These are phyloP conservation scores for Vitis rupestris DNA, from an alignment of 164 flowering plant species.

Conservation along the genomic window DNA sequence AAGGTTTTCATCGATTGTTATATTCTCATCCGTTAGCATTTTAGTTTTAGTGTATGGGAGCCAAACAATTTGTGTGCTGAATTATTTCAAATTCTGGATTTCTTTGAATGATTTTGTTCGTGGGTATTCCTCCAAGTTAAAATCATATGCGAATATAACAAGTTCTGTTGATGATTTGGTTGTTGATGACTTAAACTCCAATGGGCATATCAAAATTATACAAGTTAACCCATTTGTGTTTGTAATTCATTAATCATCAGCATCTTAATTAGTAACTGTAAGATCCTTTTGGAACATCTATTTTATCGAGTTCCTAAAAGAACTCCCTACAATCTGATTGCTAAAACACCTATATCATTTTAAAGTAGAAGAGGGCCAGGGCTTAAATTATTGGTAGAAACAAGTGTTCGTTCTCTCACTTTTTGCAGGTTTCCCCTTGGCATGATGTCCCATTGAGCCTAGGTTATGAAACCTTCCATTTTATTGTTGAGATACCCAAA, in stretches of 20 bases:
- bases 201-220: neutral
- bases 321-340: too few species aligned
- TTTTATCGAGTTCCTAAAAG: too few species aligned
- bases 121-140: neutral
- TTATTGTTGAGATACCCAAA: slow-evolving; percentile 75
- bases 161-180: neutral
- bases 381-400: neutral
- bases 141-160: neutral
- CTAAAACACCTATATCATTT: neutral
- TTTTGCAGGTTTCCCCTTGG: slow-evolving; percentile 68
- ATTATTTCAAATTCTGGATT: too few species aligned
- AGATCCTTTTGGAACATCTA: too few species aligned
- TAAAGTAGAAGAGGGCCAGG: neutral
- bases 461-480: slow-evolving; percentile 66
- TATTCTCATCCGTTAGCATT: too few species aligned
- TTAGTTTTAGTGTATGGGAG: neutral
- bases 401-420: neutral
- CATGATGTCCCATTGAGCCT: slow-evolving; percentile 70
- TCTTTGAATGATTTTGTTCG: neutral
- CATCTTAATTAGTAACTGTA: too few species aligned
- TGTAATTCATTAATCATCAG: neutral
- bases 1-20: slow-evolving; percentile 29
- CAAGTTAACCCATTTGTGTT: neutral
- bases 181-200: neutral
- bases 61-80: neutral